Base-by-base conservation (phyloP, 2,329 filamentous ascomycete genomes). In the Colletotrichum orchidophilum region DNA sequence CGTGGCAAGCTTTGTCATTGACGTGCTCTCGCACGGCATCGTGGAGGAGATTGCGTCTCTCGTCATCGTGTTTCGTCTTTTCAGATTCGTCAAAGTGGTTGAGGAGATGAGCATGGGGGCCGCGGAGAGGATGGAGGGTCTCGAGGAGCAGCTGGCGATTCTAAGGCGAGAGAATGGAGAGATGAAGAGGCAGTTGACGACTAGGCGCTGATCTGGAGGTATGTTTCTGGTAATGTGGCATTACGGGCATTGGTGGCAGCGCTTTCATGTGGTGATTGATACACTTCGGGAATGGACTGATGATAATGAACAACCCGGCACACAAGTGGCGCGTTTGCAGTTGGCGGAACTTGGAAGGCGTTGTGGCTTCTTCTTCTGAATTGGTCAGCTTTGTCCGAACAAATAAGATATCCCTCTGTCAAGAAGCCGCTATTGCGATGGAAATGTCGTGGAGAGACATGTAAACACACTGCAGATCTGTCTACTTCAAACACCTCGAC, bases 81-180 rank as follows among this genome's bases (percentile, higher is more conserved):
- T 91, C 88, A 86, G 92, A 18, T 86, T 93, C 54, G 88, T 92
- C 77, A 92, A 93, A 82, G 91, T 93, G 62, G 88, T 92, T 7
- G 90, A 93, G 76, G 91, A 93, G 79, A 83, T 93, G 72, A 87
- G 87, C 33, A 85, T 91, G 7, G 90, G 89, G 9, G 90, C 90
- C 1, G 81, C 87, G 42, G 90, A 93, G 79, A 84, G 89, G 77
- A 87, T 90, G 81, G 90, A 91, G 72, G 84, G 85, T 11, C 80
- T 92, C 49, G 83, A 88, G 73, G 79, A 83, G 62, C 80, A 84
- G 65, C 81, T 92, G 29, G 83, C 86, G 59, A 80, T 84, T 29
- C 79, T 92, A 9, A 86, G 88, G 75, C 81, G 78, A 63, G 87
- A 86, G 66, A 86, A 86, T 60, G 76, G 71, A 1, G 77, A 76